Conservation (phyloP, 805 yeast genomes). For the Candida pseudofarinosa region DNA sequence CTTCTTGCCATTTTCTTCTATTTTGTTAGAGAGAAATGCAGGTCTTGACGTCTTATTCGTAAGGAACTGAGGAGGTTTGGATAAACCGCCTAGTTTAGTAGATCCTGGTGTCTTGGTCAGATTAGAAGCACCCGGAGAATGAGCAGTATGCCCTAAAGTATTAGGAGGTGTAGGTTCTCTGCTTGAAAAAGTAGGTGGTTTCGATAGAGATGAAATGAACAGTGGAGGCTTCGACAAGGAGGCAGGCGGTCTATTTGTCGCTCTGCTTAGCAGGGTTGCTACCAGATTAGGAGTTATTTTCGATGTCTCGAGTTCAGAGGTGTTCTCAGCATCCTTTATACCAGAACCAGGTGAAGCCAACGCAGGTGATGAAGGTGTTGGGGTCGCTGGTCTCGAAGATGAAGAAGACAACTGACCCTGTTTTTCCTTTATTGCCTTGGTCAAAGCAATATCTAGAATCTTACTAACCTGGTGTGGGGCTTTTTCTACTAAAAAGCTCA, state of each 20-base stretch:
- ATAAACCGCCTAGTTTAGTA: constrained; percentile 28
- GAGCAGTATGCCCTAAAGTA: constrained; percentile 2
- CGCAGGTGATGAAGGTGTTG: background rate
- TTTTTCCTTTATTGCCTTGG: constrained; percentile 61
- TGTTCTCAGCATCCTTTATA: background rate
- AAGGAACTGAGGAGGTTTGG: constrained; percentile 35
- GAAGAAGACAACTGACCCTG: constrained; percentile 21
- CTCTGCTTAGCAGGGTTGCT: constrained; percentile 1
- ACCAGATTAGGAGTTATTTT: background rate
- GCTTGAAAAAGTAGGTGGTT: constrained; percentile 20
- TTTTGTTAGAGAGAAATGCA: background rate
- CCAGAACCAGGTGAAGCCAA: background rate
- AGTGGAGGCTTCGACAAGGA: constrained; percentile 19
- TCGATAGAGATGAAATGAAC: constrained; percentile 16
- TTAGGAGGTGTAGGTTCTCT: constrained; percentile 13
- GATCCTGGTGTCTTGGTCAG: constrained; percentile 22
- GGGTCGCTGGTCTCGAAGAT: constrained; percentile 5
- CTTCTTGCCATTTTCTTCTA: constrained; percentile 1
- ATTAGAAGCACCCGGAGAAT: background rate
- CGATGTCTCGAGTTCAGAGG: background rate
- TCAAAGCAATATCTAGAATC: constrained; percentile 74
- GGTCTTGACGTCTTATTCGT: constrained; percentile 22
- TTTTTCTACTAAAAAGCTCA: constrained; percentile 71
- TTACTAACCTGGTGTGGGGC: constrained; percentile 79
- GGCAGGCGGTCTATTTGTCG: constrained; percentile 3